Percentiles rank a stretch among this genome's conserved stretches.
Evolutionary conservation across 495 filamentous ascomycete genomes (phyloP).

Genomic region (Tuber microsphaerosporum): DNA sequence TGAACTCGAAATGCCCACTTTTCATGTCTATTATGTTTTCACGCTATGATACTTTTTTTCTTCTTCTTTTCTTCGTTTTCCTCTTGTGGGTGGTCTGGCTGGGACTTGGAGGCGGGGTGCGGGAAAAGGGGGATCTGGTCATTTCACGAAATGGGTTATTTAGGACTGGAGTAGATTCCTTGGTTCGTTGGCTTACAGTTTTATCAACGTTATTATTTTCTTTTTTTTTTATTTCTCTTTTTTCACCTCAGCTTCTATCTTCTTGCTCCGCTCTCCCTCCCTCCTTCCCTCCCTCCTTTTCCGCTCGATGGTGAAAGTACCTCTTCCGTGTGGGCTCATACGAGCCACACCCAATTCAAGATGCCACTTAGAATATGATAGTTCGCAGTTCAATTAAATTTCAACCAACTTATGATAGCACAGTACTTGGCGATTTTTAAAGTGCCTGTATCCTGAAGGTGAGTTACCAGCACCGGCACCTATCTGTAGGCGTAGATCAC

Average conservation of each 20-base stretch:
- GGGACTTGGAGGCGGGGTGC: slow-evolving; percentile 8
- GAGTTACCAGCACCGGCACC: neutral
- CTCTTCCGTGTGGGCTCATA: neutral
- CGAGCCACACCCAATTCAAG: neutral
- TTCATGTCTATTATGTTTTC: slow-evolving; percentile 16
- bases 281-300: neutral
- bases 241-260: slow-evolving; percentile 16
- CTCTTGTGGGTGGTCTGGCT: slow-evolving; percentile 10
- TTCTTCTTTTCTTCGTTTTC: slow-evolving; percentile 1
- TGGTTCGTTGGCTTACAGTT: slow-evolving; percentile 11
- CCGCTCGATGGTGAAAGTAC: neutral
- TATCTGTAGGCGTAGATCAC: neutral
- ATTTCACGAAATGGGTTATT: slow-evolving; percentile 9
- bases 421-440: neutral
- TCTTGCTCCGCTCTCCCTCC: slow-evolving; percentile 9
- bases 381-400: neutral
- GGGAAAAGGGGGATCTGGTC: slow-evolving; percentile 18
- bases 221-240: slow-evolving; percentile 42
- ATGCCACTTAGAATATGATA: neutral
- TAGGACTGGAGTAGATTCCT: slow-evolving; percentile 32
- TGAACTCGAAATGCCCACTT: neutral
- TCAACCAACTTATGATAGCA: neutral
- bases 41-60: slow-evolving; percentile 5
- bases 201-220: slow-evolving; percentile 35
- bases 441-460: neutral